Evolutionary conservation across 352 stramenopile species (phyloP).

Genomic region (Globisporangium carolinianum): DNA sequence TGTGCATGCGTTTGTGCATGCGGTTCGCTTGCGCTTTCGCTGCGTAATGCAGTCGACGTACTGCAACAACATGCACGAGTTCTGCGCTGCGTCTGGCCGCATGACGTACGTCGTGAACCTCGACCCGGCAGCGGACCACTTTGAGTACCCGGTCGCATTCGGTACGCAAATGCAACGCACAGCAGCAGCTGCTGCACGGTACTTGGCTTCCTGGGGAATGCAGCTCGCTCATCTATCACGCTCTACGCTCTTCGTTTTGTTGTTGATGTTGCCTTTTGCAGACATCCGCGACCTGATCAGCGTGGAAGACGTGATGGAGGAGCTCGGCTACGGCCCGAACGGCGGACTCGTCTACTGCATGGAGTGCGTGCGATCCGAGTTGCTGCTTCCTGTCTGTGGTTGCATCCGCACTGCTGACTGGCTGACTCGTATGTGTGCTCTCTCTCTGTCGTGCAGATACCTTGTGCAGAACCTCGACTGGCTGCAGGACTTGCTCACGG

Average conservation of each 20-base stretch:
- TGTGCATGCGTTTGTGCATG: not conserved
- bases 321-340: conserved; percentile 96
- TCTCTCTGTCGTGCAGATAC: conserved; percentile 33
- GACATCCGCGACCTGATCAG: conserved; percentile 95
- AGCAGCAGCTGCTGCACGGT: no score
- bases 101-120: conserved; percentile 96
- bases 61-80: conserved; percentile 92
- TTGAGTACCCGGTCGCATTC: conserved; percentile 87
- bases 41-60: conserved; percentile 76
- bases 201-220: no score
- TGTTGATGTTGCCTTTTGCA: conserved; percentile 7
- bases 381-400: not conserved
- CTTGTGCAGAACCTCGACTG: conserved; percentile 94
- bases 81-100: conserved; percentile 74
- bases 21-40: not conserved
- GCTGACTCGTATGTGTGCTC: no score
- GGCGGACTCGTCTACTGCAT: conserved; percentile 98
- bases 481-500: conserved; percentile 89
- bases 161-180: conserved; percentile 27
- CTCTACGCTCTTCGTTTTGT: no score
- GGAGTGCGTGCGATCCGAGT: conserved; percentile 80
- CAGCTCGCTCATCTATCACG: not conserved
- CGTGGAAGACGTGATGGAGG: conserved; percentile 96
- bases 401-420: not conserved
- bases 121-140: conserved; percentile 91